Evolutionary conservation across 2,329 filamentous ascomycete genomes (phyloP).

Genomic region (Curvularia verruculosa): DNA sequence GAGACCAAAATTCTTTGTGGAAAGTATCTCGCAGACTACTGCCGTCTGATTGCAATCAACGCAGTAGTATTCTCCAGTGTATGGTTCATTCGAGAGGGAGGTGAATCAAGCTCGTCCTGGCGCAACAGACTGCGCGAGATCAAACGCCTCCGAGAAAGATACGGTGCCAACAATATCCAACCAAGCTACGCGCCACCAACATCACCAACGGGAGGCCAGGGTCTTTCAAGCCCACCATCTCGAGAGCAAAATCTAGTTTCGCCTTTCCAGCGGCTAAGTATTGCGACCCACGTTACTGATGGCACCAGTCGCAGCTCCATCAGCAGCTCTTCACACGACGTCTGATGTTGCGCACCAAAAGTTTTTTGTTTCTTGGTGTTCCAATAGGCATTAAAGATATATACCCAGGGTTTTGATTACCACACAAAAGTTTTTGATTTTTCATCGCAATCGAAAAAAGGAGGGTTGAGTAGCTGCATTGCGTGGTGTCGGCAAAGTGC

Average conservation of each 20-base stretch:
- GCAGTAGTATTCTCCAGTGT: slow-evolving; percentile 91
- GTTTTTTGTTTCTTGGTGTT: slow-evolving; percentile 14
- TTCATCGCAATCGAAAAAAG: background rate
- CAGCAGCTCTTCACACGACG: slow-evolving; percentile 44
- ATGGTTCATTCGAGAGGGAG: slow-evolving; percentile 78
- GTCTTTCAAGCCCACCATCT: slow-evolving; percentile 36
- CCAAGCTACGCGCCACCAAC: slow-evolving; percentile 25
- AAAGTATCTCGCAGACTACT: slow-evolving; percentile 80
- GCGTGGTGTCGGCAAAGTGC: slow-evolving; percentile 5
- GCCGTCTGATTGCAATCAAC: slow-evolving; percentile 87
- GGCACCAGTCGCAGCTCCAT: slow-evolving; percentile 47
- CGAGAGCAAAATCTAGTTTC: slow-evolving; percentile 37
- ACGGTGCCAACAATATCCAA: slow-evolving; percentile 27
- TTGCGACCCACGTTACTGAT: slow-evolving; percentile 45
- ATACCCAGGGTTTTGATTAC: slow-evolving; percentile 13
- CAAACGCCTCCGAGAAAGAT: slow-evolving; percentile 74
- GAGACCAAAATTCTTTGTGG: slow-evolving; percentile 88
- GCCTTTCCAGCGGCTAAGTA: slow-evolving; percentile 45
- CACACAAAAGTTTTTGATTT: slow-evolving; percentile 12
- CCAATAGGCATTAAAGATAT: slow-evolving; percentile 9
- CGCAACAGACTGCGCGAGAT: slow-evolving; percentile 85
- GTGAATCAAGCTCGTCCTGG: slow-evolving; percentile 89
- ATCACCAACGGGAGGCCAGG: slow-evolving; percentile 29
- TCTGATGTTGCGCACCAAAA: slow-evolving; percentile 16
- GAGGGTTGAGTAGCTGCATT: slow-evolving; percentile 5